A percentile compares a stretch with the other conserved stretches of the same genome.
Conservation (phyloP, 352 stramenopile genomes). For the Blastocystis sp. region DNA sequence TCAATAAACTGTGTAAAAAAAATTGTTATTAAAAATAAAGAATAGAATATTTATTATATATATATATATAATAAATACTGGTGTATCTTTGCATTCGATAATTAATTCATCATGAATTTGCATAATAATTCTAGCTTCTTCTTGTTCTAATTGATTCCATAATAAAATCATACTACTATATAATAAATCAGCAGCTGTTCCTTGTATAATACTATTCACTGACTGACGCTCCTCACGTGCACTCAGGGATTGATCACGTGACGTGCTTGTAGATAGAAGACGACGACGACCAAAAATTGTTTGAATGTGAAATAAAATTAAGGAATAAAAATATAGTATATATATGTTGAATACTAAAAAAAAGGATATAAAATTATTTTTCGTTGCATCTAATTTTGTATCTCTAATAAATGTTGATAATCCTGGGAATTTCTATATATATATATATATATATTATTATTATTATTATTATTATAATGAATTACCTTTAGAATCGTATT, state of each 20-base stretch:
- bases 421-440: neutral
- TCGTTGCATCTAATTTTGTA: neutral
- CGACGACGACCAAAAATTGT: constrained; percentile 15
- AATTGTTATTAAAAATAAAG: too few relatives aligned
- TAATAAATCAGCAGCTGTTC: constrained; percentile 48
- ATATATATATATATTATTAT: too few relatives aligned
- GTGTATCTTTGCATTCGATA: constrained; percentile 41
- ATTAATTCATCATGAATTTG: constrained; percentile 50
- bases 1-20: too few relatives aligned
- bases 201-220: constrained; percentile 51
- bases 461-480: neutral
- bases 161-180: constrained; percentile 49
- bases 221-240: constrained; percentile 46
- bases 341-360: too few relatives aligned
- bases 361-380: constrained; percentile 11
- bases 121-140: constrained; percentile 36
- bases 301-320: too few relatives aligned
- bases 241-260: neutral
- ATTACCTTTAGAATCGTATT: constrained; percentile 2
- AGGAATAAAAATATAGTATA: too few relatives aligned
- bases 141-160: constrained; percentile 1
- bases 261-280: neutral
- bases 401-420: constrained; percentile 17
- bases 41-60: too few relatives aligned
- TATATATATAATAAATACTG: too few relatives aligned